Percentiles rank a stretch among this genome's conserved stretches.
phyloP scores from a whole-genome alignment of 257 asterid species.

The Voacanga thouarsii region DNA sequence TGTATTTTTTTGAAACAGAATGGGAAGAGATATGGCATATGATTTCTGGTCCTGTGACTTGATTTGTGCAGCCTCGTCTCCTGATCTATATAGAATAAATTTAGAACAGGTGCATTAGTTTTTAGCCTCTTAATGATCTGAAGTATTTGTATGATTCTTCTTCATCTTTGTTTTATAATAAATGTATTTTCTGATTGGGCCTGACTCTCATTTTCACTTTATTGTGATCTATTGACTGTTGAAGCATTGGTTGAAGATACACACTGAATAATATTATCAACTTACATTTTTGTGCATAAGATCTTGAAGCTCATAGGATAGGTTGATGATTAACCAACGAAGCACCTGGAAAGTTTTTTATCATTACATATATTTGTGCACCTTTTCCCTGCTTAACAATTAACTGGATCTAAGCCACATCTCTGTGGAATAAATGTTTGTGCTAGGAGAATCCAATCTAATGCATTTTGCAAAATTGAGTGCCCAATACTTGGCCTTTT shows the following conservation, averaged over 20 bases:
- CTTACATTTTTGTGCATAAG: background rate
- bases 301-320: background rate
- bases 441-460: background rate
- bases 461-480: background rate
- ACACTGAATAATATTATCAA: background rate
- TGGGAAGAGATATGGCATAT: conserved; percentile 93
- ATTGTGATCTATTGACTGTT: conserved; percentile 1
- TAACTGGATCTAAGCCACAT: background rate
- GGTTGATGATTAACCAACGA: background rate
- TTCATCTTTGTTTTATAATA: background rate
- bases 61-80: conserved; percentile 96
- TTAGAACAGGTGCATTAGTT: conserved; percentile 69
- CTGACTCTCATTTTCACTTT: background rate
- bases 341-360: background rate
- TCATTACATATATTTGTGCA: background rate
- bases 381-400: background rate
- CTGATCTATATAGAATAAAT: conserved; percentile 91
- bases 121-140: background rate
- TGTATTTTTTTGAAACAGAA: conserved; percentile 46
- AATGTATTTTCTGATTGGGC: background rate
- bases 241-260: conserved; percentile 5
- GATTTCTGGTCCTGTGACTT: conserved; percentile 97
- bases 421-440: background rate
- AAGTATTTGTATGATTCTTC: background rate
- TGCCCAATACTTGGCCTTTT: background rate